Evolutionary conservation across 1,284 basidiomycete species (phyloP), one percentile per base, ranked within the genome.

Genomic region (Anthracocystis walkeri): DNA sequence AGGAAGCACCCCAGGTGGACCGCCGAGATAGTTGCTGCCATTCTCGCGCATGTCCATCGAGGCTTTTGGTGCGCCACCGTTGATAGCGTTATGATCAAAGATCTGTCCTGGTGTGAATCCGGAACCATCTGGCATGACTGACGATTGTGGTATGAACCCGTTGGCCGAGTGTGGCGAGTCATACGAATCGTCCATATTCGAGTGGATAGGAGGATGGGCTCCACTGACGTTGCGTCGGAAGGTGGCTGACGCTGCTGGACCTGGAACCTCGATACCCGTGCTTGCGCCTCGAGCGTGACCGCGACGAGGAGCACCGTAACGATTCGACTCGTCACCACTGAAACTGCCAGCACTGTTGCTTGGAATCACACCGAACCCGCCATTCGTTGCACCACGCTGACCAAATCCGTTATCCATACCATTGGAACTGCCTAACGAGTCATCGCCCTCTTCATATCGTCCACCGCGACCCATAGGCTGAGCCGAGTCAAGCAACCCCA

Each of bases 381-480:
- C 63, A n/a, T 58, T 61, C 11, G 14, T 16, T 1, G 31, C 10
- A 14, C 54, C 56, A 3, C 35, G 60, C 8, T 31, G 33, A 4
- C 16, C 35, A 23, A 44, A 29, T 8, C 29, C 55, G n/a, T 48
- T 46, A 25, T 41, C 59, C 20, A 54, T 58, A 7, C 60, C 64
- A 18, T 64, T 59, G 38, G 59, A 70, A 31, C 73, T 71, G 45
- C 71, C 62, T 12, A 66, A 27, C 18, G 71, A 75, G 45, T 52
- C 60, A 25, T 71, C 67, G 12, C 40, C 67, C 16, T 75, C 64
- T 8, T 77, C 66, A 48, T 64, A 67, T 21, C 59, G 68, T 3
- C 76, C 76, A 4, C 76, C 76, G 12, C 51, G 53, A 21, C 76
- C 76, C 76, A 78, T 78, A 23, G 76, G 76, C 56, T 61, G 58